Evolutionary conservation across 768 basidiomycete genomes (phyloP), one percentile per base, ranked within the genome.

Genomic region (Boletus huronensis): DNA sequence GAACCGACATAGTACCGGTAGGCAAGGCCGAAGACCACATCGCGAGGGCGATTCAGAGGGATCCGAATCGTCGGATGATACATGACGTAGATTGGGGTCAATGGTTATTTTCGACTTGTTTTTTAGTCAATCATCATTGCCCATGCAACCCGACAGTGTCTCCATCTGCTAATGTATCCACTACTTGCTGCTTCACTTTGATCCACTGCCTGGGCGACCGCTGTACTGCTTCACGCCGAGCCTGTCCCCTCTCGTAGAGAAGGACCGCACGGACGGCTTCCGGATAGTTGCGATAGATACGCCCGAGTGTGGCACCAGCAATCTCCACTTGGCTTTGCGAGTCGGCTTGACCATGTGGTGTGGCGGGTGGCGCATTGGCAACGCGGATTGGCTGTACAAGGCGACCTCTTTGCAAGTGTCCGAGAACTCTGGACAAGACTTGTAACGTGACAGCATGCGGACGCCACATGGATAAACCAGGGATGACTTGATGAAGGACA

Each of bases 1-100:
- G 58, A 91, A 91, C 70, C 85, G 90, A 54, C 85, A 92, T 68
- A 87, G 87, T 26, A 80, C 85, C 48, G 79, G 77, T 58, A 90
- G 85, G 71, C 72, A 73, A 34, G 82, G 76, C 54, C 76, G 78
- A 5, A 75, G 84, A 59, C 77, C 81, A 56, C 80, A 80, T 61
- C 79, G 81, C 46, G 81, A 79, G 53, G 83, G 77, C 31, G 72
- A 73, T 52, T 85, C 84, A 26, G 86, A 81, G 39, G 82, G 77
- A 44, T 84, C 83, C 44, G 86, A 87, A 40, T 86, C 88, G 50
- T 88, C 86, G 38, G 88, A 90, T 58, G 81, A 77, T 57, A 64
- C 67, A 56, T 75, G 65, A 70, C 53, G 6, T 54, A 52, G 50
- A 49, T 40, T 25, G 41, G 49, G 44, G 21, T 40, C 54, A 55